A percentile compares a stretch with the other conserved stretches of the same genome.
Conservation (phyloP, 495 filamentous ascomycete species). For the Chaetomium cochliodes region DNA sequence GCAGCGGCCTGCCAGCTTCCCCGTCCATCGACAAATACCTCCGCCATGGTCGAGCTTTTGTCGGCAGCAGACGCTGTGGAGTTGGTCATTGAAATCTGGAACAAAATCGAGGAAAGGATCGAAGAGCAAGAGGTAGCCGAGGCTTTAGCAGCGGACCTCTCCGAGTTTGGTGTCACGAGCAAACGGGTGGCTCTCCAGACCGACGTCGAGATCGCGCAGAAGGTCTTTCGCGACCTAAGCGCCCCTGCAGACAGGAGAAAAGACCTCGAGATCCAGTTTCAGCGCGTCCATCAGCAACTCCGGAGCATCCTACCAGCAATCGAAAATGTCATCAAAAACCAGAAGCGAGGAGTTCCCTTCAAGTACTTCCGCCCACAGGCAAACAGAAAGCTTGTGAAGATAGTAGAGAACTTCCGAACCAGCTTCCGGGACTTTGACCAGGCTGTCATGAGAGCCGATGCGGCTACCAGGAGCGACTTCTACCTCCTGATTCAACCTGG, state of each 20-base stretch:
- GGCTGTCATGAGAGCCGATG: not conserved
- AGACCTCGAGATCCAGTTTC: not conserved
- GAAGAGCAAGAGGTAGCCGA: not conserved
- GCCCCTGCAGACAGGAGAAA: not conserved
- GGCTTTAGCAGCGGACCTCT: not conserved
- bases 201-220: not conserved
- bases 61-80: not conserved
- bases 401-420: not conserved
- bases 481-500: not conserved
- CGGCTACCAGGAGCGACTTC: not conserved
- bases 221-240: not conserved
- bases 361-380: not conserved
- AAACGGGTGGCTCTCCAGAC: not conserved
- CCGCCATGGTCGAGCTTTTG: not conserved
- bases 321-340: not conserved
- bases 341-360: not conserved
- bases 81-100: not conserved
- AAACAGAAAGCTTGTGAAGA: not conserved
- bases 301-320: not conserved
- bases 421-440: not conserved
- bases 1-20: too few relatives aligned
- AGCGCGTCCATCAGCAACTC: not conserved
- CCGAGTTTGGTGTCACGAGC: not conserved
- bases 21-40: not conserved
- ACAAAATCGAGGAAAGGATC: not conserved